Base-by-base conservation (phyloP, 2,329 filamentous ascomycete genomes). In the Dothistroma pini region DNA sequence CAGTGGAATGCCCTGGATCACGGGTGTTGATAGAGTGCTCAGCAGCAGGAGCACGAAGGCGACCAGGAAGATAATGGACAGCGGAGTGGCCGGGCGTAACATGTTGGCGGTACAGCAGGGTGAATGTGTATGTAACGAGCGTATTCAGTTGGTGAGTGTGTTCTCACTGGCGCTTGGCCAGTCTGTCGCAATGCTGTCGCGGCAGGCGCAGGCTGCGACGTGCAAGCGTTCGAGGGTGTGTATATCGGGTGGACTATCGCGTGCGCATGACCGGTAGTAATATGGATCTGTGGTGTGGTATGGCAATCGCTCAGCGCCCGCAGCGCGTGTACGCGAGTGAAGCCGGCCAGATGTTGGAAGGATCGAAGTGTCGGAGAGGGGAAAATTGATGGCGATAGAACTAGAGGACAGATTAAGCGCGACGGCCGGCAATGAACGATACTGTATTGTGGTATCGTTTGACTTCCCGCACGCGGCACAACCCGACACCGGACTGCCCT, bases 41-140 rank as follows among this genome's bases (percentile, higher is more conserved):
- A 99, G 82, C 52, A 97, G 81, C 56, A 97, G 83, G 64, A 97
- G 81, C 65, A 83, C 89, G 76, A 99, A 97, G 67, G 93, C 92
- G 71, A 85, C 83, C 65, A 96, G 84, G 72, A 97, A 88, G 75
- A 97, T 80, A 68, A 96, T 81, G 69, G 93, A 88, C 74, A 99
- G 81, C 68, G 95, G 93, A 63, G 95, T 97, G 64, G 95, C 93
- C 64, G 95, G 93, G 72, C 93, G 90, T 75, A 97, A 81, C 86
- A 96, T 91, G 79, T 79, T 86, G 80, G 61, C 60, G 56, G 29
- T n/a, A 44, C 11, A 44, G 48, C 34, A 50, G 25, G 47, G 47
- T 25, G 35, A 54, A 48, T 57, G 25, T 32, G 35, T 50, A 38
- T 54, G 31, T 50, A 60, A 54, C 58, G 58, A 60, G 54, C 38